A percentile compares a stretch with the other conserved stretches of the same genome.
Conservation (phyloP, 768 basidiomycete species). For the Amanita brunnescens region DNA sequence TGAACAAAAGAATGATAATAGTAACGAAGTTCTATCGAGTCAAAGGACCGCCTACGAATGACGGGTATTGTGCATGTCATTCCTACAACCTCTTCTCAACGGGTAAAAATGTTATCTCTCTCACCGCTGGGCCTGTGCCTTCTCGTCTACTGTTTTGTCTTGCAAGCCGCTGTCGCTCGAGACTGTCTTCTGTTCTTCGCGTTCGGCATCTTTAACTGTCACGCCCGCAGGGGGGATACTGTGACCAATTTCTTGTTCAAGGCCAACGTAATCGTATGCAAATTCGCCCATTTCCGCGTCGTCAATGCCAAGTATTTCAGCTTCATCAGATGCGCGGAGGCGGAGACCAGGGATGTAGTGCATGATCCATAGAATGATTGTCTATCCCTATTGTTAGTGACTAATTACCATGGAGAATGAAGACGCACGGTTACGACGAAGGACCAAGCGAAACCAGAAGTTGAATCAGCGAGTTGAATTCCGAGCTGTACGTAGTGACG, state of each 20-base stretch:
- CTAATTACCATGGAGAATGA: background rate
- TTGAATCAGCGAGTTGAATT: constrained; percentile 74
- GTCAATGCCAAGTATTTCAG: constrained; percentile 80
- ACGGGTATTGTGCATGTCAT: too few species aligned
- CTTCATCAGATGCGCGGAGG: constrained; percentile 57
- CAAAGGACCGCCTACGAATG: too few species aligned
- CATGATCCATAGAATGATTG: constrained; percentile 81
- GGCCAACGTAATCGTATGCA: constrained; percentile 78
- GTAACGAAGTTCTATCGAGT: too few species aligned
- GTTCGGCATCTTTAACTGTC: background rate
- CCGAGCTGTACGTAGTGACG: constrained; percentile 76
- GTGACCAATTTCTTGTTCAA: constrained; percentile 51
- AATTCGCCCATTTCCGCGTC: constrained; percentile 87
- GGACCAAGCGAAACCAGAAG: constrained; percentile 56
- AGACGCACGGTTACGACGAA: constrained; percentile 65
- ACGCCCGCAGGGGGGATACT: background rate
- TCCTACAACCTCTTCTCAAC: too few species aligned
- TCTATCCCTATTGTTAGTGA: constrained; percentile 28
- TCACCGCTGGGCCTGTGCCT: background rate
- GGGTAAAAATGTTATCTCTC: too few species aligned
- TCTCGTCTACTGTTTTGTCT: background rate
- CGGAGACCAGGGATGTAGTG: constrained; percentile 76
- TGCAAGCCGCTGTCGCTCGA: background rate
- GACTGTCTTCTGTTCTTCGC: background rate
- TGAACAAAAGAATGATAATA: too few species aligned